Conservation (phyloP, 2,329 filamentous ascomycete species). For the Aspergillus tubingensis region DNA sequence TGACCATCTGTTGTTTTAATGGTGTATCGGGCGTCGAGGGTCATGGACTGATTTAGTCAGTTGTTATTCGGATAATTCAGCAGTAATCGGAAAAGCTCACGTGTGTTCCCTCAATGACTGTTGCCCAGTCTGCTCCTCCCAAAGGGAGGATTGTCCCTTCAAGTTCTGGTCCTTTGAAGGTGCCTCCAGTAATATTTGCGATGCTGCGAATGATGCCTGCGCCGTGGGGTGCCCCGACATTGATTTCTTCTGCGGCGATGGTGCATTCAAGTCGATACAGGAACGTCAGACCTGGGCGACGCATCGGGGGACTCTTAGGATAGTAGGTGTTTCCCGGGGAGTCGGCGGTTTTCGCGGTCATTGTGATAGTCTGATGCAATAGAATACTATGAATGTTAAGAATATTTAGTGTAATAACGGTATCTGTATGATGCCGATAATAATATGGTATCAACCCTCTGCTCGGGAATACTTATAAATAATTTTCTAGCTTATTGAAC, state of each 20-base stretch:
- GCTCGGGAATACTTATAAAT: too few relatives aligned
- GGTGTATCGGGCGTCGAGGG: constrained; percentile 26
- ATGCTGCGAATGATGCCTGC: constrained; percentile 23
- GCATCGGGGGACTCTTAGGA: constrained; percentile 26
- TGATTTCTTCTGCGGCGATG: constrained; percentile 25
- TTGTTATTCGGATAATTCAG: constrained; percentile 17
- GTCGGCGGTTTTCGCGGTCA: background rate
- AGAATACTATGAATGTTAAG: too few relatives aligned
- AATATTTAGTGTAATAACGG: too few relatives aligned
- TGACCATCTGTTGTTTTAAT: constrained; percentile 24
- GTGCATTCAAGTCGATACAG: constrained; percentile 29
- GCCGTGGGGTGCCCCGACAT: constrained; percentile 25
- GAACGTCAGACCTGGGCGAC: constrained; percentile 23
- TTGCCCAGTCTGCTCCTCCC: constrained; percentile 28
- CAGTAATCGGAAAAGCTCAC: constrained; percentile 5
- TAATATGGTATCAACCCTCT: too few relatives aligned
- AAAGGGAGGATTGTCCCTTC: constrained; percentile 24
- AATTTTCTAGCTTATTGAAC: background rate
- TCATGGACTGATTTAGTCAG: constrained; percentile 26
- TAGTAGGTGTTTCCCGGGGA: constrained; percentile 28
- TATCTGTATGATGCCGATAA: too few relatives aligned
- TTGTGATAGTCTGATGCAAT: background rate
- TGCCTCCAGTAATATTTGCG: constrained; percentile 26
- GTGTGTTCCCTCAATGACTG: constrained; percentile 27
- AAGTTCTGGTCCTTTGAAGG: constrained; percentile 26